phyloP scores from a whole-genome alignment of 208 protist genomes.

The Acanthamoeba royreba region DNA sequence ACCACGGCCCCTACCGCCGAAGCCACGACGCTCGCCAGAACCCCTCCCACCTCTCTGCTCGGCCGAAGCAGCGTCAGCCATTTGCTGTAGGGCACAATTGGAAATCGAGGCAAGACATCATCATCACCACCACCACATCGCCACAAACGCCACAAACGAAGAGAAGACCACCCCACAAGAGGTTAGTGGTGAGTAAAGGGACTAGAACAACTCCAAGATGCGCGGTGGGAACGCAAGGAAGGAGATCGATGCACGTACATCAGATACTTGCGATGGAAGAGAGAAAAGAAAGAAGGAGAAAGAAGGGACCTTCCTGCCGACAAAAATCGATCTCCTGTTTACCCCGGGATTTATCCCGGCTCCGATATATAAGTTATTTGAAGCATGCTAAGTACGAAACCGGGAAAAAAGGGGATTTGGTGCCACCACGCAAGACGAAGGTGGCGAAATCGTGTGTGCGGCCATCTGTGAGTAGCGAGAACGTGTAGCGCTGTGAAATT shows the following conservation, averaged over 20 bases:
- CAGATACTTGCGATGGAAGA: not conserved
- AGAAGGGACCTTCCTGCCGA: not conserved
- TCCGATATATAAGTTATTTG: too few species aligned
- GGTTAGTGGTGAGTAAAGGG: not conserved
- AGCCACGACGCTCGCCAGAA: not conserved
- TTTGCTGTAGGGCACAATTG: constrained; percentile 2
- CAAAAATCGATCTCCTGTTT: not conserved
- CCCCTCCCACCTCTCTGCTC: constrained; percentile 51
- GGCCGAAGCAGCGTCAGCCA: constrained; percentile 49
- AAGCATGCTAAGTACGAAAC: too few species aligned
- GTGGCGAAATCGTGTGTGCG: too few species aligned
- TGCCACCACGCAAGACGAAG: too few species aligned
- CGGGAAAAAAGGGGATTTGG: too few species aligned
- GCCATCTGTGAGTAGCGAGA: too few species aligned
- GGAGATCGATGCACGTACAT: not conserved
- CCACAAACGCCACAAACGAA: too few species aligned
- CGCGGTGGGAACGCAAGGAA: not conserved
- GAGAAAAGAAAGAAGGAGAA: not conserved
- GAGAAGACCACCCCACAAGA: not conserved
- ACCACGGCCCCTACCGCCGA: constrained; percentile 55
- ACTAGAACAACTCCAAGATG: not conserved
- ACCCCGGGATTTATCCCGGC: not conserved
- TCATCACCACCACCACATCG: too few species aligned
- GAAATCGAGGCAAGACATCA: not conserved
- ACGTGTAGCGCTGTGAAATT: too few species aligned